Base-by-base conservation (phyloP, 169 alveolate genomes). In the Plasmodium cynomolgi region DNA sequence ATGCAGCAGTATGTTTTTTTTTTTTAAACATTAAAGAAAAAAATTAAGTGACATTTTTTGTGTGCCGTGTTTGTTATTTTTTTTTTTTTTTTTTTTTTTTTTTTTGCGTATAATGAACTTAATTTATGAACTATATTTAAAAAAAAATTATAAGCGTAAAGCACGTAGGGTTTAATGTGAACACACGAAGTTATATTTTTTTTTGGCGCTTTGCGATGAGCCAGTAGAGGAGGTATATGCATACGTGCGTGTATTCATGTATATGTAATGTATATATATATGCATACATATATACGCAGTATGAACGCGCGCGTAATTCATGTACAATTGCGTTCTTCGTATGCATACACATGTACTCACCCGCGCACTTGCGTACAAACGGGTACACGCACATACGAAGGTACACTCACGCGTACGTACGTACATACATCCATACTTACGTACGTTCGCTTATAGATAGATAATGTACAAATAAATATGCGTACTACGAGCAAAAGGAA, bases 241-340 rank as follows among this genome's bases (percentile, higher is more conserved):
- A 20, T 81, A 81, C 20, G 11, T 50, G 33, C 68, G 39, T 81
- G 37, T 34, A 41, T 15, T 26, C 34, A 47, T 47, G 72, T 17
- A 44, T 20, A 47, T 15, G 6, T 79, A 31, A 34, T 31, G 44
- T 79, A 20, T 8, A 34, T 8, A 34, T 74, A 74, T 20, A 26
- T 41, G 50, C 50, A 34, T 26, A 74, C 50, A 33, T 73, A 79
- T 37, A 33, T 80, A 6, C 31, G 56, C 56, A 80, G 11, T 58
- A 80, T 41, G 83, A 6, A 79, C 62, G 7, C 50, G 50, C 31
- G 62, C 50, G 33, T 47, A 79, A 37, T 79, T 79, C 62, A 79
- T 79, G 84, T 39, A 68, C 77, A 79, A 79, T 79, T 50, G 68
- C 33, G 68, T 81, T 47, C 41, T 29, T 50, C 68, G 33, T 81